Conservation (phyloP, 768 basidiomycete species). For the Piloderma croceum region DNA sequence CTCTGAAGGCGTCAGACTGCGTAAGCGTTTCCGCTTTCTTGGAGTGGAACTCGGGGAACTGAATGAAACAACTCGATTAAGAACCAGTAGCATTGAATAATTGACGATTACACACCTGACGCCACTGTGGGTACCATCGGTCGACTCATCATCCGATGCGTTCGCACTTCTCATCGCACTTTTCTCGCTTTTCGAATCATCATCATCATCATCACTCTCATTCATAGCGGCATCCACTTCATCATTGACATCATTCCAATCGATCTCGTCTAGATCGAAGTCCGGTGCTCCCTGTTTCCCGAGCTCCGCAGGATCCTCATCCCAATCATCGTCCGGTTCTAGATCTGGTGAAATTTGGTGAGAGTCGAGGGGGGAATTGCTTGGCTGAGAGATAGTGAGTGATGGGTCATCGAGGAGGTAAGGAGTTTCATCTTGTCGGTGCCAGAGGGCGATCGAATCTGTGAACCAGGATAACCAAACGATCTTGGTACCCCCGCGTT, state of each 20-base stretch:
- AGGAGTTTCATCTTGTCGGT: conserved; percentile 66
- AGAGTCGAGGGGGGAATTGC: conserved; percentile 32
- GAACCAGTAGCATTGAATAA: conserved; percentile 3
- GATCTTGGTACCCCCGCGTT: conserved; percentile 71
- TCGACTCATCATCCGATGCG: conserved; percentile 49
- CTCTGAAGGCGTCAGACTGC: conserved; percentile 69
- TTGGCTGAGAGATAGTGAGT: conserved; percentile 13
- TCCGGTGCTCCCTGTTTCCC: conserved; percentile 26
- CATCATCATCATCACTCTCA: conserved; percentile 66
- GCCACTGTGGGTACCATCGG: conserved; percentile 46
- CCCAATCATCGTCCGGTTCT: conserved; percentile 64
- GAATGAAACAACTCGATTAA: not conserved
- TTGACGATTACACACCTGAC: conserved; percentile 30
- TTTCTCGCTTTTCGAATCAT: conserved; percentile 31
- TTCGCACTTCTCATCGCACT: conserved; percentile 41
- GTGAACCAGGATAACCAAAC: conserved; percentile 90
- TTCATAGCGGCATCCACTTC: conserved; percentile 87
- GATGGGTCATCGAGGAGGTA: conserved; percentile 68
- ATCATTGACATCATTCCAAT: conserved; percentile 80
- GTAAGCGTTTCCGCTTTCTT: conserved; percentile 60
- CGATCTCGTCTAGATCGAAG: conserved; percentile 56
- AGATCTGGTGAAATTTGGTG: conserved; percentile 58
- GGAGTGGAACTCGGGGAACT: conserved; percentile 40
- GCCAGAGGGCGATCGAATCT: conserved; percentile 87
- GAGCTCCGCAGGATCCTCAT: conserved; percentile 20